Evolutionary conservation across 768 basidiomycete species (phyloP).

Genomic region (Agaricus subrufescens): DNA sequence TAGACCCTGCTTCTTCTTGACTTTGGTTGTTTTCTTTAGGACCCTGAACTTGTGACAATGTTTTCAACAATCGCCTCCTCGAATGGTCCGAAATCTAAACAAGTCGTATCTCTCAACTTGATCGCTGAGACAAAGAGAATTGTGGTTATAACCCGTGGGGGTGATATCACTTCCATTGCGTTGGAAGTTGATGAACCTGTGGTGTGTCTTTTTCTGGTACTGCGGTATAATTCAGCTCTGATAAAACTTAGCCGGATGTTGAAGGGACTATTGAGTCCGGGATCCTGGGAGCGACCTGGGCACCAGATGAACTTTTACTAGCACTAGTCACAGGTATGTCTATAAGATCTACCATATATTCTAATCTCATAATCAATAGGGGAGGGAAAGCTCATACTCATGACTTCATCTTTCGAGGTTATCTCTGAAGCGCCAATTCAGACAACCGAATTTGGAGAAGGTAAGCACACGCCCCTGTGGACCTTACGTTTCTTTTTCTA

Average conservation of each 20-base stretch:
- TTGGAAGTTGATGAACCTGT: constrained; percentile 43
- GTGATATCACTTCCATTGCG: constrained; percentile 75
- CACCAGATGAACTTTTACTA: constrained; percentile 87
- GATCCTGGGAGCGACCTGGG: constrained; percentile 81
- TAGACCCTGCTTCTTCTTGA: neutral
- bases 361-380: constrained; percentile 28
- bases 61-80: constrained; percentile 31
- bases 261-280: constrained; percentile 87
- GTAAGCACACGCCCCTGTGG: constrained; percentile 26
- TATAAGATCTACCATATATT: neutral
- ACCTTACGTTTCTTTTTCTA: neutral
- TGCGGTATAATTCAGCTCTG: neutral
- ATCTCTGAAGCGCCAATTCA: constrained; percentile 75
- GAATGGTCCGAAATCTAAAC: constrained; percentile 20
- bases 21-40: constrained; percentile 1
- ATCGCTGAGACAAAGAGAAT: constrained; percentile 69
- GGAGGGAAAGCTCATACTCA: constrained; percentile 76
- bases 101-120: constrained; percentile 63
- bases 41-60: constrained; percentile 27
- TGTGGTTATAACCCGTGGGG: constrained; percentile 63
- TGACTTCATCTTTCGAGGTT: constrained; percentile 88
- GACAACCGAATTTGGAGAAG: constrained; percentile 81
- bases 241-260: constrained; percentile 54
- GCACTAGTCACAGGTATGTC: constrained; percentile 70
- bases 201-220: constrained; percentile 28